Evolutionary conservation across 177 flowering plant genomes (phyloP), one percentile per base, ranked within the genome.

Genomic region (Telopea speciosissima): DNA sequence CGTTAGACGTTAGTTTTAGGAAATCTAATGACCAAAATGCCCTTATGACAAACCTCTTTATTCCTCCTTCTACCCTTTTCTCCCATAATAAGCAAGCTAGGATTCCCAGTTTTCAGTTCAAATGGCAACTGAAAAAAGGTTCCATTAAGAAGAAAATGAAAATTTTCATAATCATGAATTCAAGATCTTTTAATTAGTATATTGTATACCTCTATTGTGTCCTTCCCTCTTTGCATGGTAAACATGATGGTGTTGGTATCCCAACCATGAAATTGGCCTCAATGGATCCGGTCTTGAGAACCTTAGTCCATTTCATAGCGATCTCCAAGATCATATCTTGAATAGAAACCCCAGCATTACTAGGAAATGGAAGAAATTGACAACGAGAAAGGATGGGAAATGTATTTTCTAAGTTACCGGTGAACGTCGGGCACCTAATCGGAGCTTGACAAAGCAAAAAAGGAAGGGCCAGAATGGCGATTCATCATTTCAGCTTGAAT

Each of bases 381-480:
- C 7, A 8, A 36, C 1, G 7, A 36, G 40, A 36, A 36, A 28
- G 31, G 31, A 28, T 0, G 40, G 7, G 9, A 36, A 8, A 8
- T 8, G 40, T 36, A 4, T 5, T 36, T 36, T 36, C 9, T 36
- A 3, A 7, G 24, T 68, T 77, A 90, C 96, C 85, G 69, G 68
- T 26, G 85, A 78, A 63, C 95, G 86, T 6, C 68, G 85, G 64
- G 74, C 77, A 23, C 93, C 98, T 25, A 85, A 69, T 31, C 82
- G 87, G 72, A 93, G 95, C 83, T 93, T 93, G 36, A 88, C 92
- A 73, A 91, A 91, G 13, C 98, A 97, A 65, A n/a, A n/a, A 87
- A 77, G 6, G 84, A 75, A 0, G 95, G 95, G 0, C 93, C 97
- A 42, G 62, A 3, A 13, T 87, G 84, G 11, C 85, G 82, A 77